phyloP scores from a whole-genome alignment of 495 filamentous ascomycete species.

The Neurospora cerealis region DNA sequence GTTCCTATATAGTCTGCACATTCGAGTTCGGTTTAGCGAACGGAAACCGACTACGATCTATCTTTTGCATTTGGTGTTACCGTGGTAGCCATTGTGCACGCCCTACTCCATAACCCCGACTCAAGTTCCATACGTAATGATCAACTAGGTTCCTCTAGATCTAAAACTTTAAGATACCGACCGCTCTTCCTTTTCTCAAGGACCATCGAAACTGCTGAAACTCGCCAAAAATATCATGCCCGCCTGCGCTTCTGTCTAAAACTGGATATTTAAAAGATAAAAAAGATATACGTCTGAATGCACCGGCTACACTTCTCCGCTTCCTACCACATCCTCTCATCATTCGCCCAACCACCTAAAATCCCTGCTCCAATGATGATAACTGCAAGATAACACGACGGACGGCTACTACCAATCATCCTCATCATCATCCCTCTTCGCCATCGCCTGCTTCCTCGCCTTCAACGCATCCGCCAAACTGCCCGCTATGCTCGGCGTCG shows the following conservation, averaged over 20 bases:
- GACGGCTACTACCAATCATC: slow-evolving; percentile 46
- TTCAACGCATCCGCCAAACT: slow-evolving; percentile 76
- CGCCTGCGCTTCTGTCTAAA: neutral
- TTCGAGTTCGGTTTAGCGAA: no score
- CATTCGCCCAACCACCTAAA: no score
- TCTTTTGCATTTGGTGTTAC: no score
- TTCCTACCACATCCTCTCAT: no score
- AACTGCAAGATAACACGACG: neutral
- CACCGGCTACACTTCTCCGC: neutral
- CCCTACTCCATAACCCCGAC: no score
- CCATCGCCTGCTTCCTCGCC: slow-evolving; percentile 53
- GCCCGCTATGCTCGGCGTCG: slow-evolving; percentile 63
- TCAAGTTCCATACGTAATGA: neutral
- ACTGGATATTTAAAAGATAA: neutral
- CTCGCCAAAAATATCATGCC: neutral
- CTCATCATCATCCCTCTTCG: slow-evolving; percentile 61
- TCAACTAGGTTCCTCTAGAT: neutral
- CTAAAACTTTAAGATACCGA: neutral
- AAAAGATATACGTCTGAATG: neutral
- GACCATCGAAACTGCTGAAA: neutral
- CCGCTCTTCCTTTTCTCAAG: neutral
- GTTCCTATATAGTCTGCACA: no score
- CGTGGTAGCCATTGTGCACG: no score
- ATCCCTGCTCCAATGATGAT: neutral
- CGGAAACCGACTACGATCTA: no score